These are phyloP conservation scores for Xerophyta viscosa DNA, from an alignment of 106 monocot genomes.

Conservation along the genomic window DNA sequence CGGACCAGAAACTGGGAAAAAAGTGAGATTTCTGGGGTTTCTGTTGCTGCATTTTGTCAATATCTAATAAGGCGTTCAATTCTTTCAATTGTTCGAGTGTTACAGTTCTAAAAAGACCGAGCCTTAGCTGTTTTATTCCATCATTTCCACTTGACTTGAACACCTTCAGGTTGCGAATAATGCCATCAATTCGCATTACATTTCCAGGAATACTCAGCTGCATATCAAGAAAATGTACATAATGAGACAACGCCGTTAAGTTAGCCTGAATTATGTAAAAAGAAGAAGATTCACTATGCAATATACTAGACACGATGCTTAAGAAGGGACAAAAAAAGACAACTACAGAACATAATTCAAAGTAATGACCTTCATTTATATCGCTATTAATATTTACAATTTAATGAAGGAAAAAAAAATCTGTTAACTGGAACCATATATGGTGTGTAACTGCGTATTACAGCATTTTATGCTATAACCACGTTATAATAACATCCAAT, in stretches of 20 bases:
- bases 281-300: no score
- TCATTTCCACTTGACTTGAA: neutral
- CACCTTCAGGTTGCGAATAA: neutral
- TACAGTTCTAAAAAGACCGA: neutral
- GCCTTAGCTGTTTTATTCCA: neutral
- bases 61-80: neutral
- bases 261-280: no score
- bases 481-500: no score
- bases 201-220: neutral
- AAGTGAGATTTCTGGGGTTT: neutral
- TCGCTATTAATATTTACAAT: no score
- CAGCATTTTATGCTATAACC: no score
- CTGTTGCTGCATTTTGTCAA: neutral
- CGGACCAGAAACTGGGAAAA: neutral
- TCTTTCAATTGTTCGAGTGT: neutral
- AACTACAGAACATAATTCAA: no score
- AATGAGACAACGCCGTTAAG: neutral
- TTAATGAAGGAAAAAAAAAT: no score
- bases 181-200: neutral
- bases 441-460: no score
- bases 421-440: no score
- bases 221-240: neutral
- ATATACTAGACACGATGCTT: no score
- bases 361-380: no score
- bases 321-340: no score